Conservation (phyloP, 1,139 yeast species). For the Hemisphaericaspora xylanilytica region DNA sequence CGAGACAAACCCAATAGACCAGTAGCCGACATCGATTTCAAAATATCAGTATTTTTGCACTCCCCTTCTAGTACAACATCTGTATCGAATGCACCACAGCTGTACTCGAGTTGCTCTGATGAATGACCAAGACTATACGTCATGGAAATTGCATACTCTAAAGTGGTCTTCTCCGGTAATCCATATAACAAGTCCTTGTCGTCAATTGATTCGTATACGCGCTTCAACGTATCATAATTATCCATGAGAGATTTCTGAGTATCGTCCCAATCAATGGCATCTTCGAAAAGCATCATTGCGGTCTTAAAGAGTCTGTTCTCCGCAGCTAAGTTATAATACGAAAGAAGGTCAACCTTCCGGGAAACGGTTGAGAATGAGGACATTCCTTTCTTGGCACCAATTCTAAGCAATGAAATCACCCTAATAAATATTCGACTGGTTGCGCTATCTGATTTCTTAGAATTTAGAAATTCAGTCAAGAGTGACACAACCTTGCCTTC, state of each 20-base stretch:
- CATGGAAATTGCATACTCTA: conserved; percentile 49
- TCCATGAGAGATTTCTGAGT: conserved; percentile 3
- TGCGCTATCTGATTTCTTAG: conserved; percentile 11
- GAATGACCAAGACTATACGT: conserved; percentile 35
- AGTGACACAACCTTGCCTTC: conserved; percentile 13
- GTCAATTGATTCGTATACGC: conserved; percentile 49
- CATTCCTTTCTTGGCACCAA: conserved; percentile 37
- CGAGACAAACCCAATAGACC: conserved; percentile 54
- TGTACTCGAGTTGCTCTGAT: conserved; percentile 47
- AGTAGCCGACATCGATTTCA: conserved; percentile 38
- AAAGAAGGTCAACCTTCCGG: conserved; percentile 27
- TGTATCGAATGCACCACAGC: conserved; percentile 58
- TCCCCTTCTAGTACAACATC: conserved; percentile 20
- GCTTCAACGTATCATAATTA: conserved; percentile 12
- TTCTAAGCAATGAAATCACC: conserved; percentile 42
- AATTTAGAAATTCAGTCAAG: conserved; percentile 14
- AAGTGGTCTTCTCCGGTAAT: conserved; percentile 54
- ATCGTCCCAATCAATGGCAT: conserved; percentile 19
- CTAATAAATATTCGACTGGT: conserved; percentile 32
- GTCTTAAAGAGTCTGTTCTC: conserved; percentile 38
- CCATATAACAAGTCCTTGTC: conserved; percentile 66
- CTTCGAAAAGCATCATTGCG: conserved; percentile 58
- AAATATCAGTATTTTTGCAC: conserved; percentile 18
- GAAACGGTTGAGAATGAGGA: conserved; percentile 36
- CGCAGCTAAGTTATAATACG: conserved; percentile 36